Conservation (phyloP, 768 basidiomycete genomes). For the Gelatoporia subvermispora region DNA sequence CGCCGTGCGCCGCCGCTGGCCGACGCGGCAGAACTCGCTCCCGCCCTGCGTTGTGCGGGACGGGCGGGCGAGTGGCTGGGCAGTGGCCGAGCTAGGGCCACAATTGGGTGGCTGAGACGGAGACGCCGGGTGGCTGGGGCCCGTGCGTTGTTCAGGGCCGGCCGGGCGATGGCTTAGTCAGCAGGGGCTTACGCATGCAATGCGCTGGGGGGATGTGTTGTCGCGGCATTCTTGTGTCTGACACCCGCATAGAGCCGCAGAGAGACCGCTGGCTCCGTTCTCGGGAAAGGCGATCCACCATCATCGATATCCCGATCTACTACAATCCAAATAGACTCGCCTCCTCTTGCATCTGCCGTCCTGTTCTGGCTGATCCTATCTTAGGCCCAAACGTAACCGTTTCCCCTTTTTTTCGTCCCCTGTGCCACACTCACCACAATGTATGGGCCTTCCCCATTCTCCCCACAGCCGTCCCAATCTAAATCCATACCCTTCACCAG, state of each 20-base stretch:
- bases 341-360: slow-evolving; percentile 3
- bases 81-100: too few relatives aligned
- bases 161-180: too few relatives aligned
- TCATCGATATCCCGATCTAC: slow-evolving; percentile 13
- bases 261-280: not conserved
- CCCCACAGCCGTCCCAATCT: not conserved
- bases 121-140: too few relatives aligned
- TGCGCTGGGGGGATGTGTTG: too few relatives aligned
- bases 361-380: not conserved
- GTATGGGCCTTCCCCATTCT: not conserved
- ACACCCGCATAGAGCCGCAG: not conserved
- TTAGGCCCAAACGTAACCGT: slow-evolving; percentile 6
- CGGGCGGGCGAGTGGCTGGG: too few relatives aligned
- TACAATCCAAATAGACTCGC: slow-evolving; percentile 2
- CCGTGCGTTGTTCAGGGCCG: too few relatives aligned
- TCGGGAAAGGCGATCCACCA: slow-evolving; percentile 9
- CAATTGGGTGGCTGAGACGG: too few relatives aligned
- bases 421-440: slow-evolving; percentile 2
- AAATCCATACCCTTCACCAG: not conserved
- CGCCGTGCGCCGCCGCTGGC: too few relatives aligned
- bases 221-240: too few relatives aligned
- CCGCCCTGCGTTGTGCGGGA: too few relatives aligned
- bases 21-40: too few relatives aligned
- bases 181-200: too few relatives aligned
- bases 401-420: not conserved